Evolutionary conservation across 306 rosid genomes (phyloP).

Genomic region (Dryas drummondii): DNA sequence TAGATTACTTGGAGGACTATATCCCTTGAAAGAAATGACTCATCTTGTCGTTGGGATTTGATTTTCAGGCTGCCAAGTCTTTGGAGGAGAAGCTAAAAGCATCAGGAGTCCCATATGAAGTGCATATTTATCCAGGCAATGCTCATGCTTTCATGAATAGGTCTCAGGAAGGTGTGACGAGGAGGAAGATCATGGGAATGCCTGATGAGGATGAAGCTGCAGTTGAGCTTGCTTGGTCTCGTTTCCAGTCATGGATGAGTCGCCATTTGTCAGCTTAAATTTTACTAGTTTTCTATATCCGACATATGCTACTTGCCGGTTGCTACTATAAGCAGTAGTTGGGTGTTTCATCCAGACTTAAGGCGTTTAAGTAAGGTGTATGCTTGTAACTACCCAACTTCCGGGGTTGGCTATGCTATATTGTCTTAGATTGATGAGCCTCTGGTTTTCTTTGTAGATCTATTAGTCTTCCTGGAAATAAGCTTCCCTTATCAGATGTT

Average conservation of each 20-base stretch:
- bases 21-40: not conserved
- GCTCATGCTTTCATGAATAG: constrained; percentile 94
- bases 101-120: constrained; percentile 79
- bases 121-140: constrained; percentile 70
- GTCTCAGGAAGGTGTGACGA: constrained; percentile 70
- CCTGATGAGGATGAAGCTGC: constrained; percentile 72
- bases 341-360: not conserved
- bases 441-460: not conserved
- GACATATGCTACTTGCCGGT: constrained; percentile 11
- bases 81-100: constrained; percentile 87
- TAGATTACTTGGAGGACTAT: not conserved
- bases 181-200: constrained; percentile 90
- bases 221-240: constrained; percentile 88
- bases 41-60: constrained; percentile 18
- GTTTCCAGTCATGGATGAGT: constrained; percentile 85
- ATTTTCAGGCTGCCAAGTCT: constrained; percentile 77
- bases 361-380: not conserved
- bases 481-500: not conserved
- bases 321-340: not conserved
- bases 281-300: constrained; percentile 1
- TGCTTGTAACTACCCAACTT: not conserved
- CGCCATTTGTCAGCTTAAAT: constrained; percentile 45
- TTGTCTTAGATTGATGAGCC: not conserved
- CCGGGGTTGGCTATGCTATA: not conserved
- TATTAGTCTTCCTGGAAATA: not conserved